These are phyloP conservation scores for Mycocentrospora acerina DNA, from an alignment of 2,329 filamentous ascomycete genomes.

Conservation along the genomic window DNA sequence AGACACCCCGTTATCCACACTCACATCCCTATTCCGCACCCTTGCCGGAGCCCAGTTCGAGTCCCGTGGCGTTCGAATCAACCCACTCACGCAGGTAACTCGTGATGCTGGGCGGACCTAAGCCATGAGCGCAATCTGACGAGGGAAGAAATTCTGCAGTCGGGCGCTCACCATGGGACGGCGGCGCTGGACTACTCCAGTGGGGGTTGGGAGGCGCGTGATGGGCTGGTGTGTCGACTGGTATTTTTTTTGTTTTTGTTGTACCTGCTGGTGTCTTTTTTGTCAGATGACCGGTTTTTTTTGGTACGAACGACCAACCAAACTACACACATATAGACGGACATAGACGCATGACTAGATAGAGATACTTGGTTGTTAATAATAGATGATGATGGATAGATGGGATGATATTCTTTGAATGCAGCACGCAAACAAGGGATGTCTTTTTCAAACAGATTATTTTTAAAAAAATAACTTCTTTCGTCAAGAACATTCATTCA, in stretches of 20 bases:
- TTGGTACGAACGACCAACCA: too few relatives aligned
- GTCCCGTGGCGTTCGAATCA: slow-evolving; percentile 38
- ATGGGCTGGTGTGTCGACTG: slow-evolving; percentile 39
- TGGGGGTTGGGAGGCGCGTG: slow-evolving; percentile 34
- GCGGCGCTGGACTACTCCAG: slow-evolving; percentile 43
- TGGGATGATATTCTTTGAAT: too few relatives aligned
- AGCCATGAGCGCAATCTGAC: slow-evolving; percentile 44
- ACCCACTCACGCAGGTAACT: slow-evolving; percentile 41
- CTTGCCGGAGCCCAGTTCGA: slow-evolving; percentile 44
- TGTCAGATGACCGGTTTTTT: too few relatives aligned
- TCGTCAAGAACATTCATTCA: too few relatives aligned
- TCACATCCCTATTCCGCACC: slow-evolving; percentile 24
- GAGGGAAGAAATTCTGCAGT: slow-evolving; percentile 47
- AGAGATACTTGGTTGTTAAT: too few relatives aligned
- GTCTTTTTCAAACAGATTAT: too few relatives aligned
- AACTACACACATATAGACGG: too few relatives aligned
- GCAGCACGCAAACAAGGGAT: too few relatives aligned
- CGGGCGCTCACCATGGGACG: slow-evolving; percentile 42
- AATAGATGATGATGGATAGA: too few relatives aligned
- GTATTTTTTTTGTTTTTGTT: slow-evolving; percentile 30
- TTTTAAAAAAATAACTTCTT: too few relatives aligned
- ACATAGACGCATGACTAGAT: too few relatives aligned
- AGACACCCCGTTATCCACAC: slow-evolving; percentile 33
- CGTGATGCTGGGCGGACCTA: slow-evolving; percentile 43
- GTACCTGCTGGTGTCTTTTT: background rate